Conservation (phyloP, 176 grass and related monocot genomes). For the Thalia dealbata region DNA sequence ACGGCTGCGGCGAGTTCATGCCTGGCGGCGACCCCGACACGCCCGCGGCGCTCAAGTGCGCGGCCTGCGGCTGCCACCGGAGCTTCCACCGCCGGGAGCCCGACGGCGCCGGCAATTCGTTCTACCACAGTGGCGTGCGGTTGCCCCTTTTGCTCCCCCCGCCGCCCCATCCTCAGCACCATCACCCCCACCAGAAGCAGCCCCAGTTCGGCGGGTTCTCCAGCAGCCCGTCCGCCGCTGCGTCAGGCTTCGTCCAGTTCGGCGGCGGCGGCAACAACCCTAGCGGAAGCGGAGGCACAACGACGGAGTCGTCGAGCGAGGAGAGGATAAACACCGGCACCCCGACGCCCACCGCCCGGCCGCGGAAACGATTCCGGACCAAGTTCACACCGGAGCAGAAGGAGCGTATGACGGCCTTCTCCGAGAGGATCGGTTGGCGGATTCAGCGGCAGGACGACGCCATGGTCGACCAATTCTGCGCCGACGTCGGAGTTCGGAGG, state of each 20-base stretch:
- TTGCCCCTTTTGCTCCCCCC: conserved; percentile 12
- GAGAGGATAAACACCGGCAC: conserved; percentile 1
- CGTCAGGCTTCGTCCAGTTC: neutral
- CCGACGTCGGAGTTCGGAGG: conserved; percentile 9
- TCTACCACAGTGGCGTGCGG: neutral
- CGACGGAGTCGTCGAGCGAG: conserved; percentile 19
- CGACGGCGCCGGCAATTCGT: conserved; percentile 6
- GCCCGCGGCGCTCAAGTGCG: conserved; percentile 60
- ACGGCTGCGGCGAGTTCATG: conserved; percentile 94
- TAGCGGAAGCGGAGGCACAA: conserved; percentile 18
- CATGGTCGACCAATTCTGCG: conserved; percentile 12
- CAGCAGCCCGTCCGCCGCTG: neutral
- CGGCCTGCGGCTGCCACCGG: conserved; percentile 83
- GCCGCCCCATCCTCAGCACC: neutral
- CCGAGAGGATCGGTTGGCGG: conserved; percentile 14
- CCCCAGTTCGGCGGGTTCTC: neutral
- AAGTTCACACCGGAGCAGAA: conserved; percentile 22
- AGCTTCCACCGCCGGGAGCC: conserved; percentile 84
- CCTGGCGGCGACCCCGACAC: conserved; percentile 42
- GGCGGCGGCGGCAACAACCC: conserved; percentile 17
- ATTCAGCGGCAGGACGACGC: conserved; percentile 15
- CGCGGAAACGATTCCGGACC: conserved; percentile 15
- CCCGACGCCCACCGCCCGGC: neutral
- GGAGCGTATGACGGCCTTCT: conserved; percentile 13
- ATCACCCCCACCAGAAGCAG: conserved; percentile 5